Evolutionary conservation across 2,329 filamentous ascomycete genomes (phyloP), one percentile per base, ranked within the genome.

Genomic region (Curvularia sp.): DNA sequence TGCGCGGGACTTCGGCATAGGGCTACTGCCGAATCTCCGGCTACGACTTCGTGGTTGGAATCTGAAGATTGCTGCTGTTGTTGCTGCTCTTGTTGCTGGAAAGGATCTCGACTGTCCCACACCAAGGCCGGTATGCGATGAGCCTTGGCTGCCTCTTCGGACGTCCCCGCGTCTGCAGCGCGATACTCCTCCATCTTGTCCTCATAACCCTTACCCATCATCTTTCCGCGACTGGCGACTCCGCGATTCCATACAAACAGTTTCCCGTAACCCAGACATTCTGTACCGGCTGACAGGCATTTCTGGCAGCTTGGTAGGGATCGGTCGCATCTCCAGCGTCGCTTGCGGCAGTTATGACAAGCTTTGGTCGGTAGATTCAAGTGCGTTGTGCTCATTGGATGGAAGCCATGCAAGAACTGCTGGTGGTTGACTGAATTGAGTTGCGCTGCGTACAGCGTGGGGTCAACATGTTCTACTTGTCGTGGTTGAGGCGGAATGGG

Each of bases 281-380:
- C 80, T 70, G 84, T 79, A 27, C 84, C 84, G 41, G 81, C 79
- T 65, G 78, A 79, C 53, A 78, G 74, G 72, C 86, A 88, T 77
- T 88, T 88, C 67, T 83, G 81, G 73, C 86, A 88, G 57, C 76
- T 79, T 25, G 86, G 86, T 49, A 83, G 76, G 32, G 86, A 87
- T 59, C 83, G 81, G 74, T 89, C 86, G 74, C 86, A 89, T 68
- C 85, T 84, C 72, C 86, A 81, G 64, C 86, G 83, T 69, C 82
- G 82, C 56, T 82, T 82, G 59, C 85, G 84, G 74, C 86, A 88
- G 75, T 87, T 87, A 75, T 88, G 84, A 73, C 86, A 88, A 59
- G 82, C 68, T 72, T 77, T 75, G 36, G 74, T 73, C 30, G 75
- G 73, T 18, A 74, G 66, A 36, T 66, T 66, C 43, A 75, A 60